Evolutionary conservation across 202 grass and related monocot species (phyloP), one percentile per base, ranked within the genome.

Genomic region (Alloteropsis angusta): DNA sequence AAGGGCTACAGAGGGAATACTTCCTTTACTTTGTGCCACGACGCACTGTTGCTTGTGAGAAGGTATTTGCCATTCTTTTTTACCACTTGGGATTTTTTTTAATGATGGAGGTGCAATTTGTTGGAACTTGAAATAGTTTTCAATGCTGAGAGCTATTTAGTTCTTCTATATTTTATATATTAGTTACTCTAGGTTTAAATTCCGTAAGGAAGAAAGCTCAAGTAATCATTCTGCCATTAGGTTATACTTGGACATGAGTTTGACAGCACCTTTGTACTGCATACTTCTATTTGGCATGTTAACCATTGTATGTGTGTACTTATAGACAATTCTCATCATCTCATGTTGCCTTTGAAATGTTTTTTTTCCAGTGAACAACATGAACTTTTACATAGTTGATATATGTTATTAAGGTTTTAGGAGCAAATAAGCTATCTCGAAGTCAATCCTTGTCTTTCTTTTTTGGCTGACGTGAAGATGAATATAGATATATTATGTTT

Each of bases 1-100:
- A 98, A 87, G 91, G 91, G 37, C 56, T 90, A 11, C 87, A 98
- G 74, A 98, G 90, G 62, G 91, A 98, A 52, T 93, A 94, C 81
- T 94, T 90, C 58, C 82, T 98, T 55, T 94, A 98, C 82, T 90
- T 93, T 41, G 87, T 90, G 35, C 95, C 95, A 50, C 90, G 84
- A 19, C 82, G 89, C 48, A 94, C 85, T 13, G 83, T 98, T 90
- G 87, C 84, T 28, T 95, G 95, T 74, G 95, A 98, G 81, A 98
- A 98, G 94, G 94, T 97, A 83, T 32, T 5, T 30, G 48, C 18
- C 83, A 5, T 59, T 80, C 68, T 61, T 78, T 37, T n/a, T n/a
- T n/a, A n/a, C 10, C 50, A 36, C 5, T 49, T 68, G 14, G 14
- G 59, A 21, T 52, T 42, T 80, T 30, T 48, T 35, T 44, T n/a